These are phyloP conservation scores for Epichloe glyceriae DNA, from an alignment of 2,329 filamentous ascomycete genomes.

Conservation along the genomic window DNA sequence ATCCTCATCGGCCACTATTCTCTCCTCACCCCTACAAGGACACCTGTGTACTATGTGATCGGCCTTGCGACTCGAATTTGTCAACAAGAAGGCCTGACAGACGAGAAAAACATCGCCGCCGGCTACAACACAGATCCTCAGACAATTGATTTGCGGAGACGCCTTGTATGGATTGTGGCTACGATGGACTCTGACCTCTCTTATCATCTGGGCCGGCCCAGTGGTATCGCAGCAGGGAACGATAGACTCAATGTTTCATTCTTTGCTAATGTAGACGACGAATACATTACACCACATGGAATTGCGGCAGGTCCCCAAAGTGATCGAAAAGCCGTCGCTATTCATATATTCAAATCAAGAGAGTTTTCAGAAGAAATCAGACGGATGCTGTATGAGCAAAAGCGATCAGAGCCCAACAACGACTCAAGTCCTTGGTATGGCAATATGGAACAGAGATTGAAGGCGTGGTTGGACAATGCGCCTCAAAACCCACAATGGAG, in stretches of 20 bases:
- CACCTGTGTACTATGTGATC: constrained; percentile 85
- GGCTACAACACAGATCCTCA: constrained; percentile 53
- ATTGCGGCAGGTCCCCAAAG: constrained; percentile 60
- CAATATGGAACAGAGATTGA: constrained; percentile 64
- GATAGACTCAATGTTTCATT: constrained; percentile 79
- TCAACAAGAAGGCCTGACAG: constrained; percentile 75
- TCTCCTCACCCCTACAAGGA: constrained; percentile 78
- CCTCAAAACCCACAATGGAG: constrained; percentile 61
- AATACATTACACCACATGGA: constrained; percentile 66
- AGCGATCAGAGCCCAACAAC: constrained; percentile 59
- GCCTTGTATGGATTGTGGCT: constrained; percentile 76
- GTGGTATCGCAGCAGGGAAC: constrained; percentile 66
- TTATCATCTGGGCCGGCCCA: constrained; percentile 77
- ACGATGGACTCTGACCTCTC: constrained; percentile 84
- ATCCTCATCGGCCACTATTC: constrained; percentile 84
- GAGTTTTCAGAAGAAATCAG: constrained; percentile 79
- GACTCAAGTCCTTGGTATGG: constrained; percentile 81
- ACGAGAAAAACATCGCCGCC: constrained; percentile 73
- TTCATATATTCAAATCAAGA: constrained; percentile 90
- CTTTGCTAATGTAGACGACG: constrained; percentile 71
- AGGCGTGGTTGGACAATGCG: constrained; percentile 64
- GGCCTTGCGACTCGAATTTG: constrained; percentile 78
- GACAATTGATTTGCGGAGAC: constrained; percentile 77
- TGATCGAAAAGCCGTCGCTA: constrained; percentile 74
- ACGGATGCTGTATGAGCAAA: constrained; percentile 73